phyloP scores from a whole-genome alignment of 2,329 filamentous ascomycete genomes.

The Xylariales sp. region DNA sequence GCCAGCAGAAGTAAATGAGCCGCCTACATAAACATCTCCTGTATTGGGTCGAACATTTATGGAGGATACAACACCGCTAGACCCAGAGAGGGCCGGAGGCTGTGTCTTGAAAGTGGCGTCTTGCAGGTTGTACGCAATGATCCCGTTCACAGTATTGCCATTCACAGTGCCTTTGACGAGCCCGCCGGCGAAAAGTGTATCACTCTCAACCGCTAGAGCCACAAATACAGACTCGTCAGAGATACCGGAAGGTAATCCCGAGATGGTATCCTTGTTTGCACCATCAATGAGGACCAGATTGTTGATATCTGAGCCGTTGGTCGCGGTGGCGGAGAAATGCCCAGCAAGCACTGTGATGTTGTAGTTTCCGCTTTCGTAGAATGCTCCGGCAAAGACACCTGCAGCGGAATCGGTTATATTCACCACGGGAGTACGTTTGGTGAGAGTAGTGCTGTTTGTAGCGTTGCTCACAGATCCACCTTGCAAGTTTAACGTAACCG shows the following conservation, averaged over 20 bases:
- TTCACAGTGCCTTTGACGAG: conserved; percentile 67
- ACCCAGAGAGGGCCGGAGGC: conserved; percentile 70
- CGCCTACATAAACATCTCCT: conserved; percentile 78
- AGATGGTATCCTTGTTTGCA: conserved; percentile 60
- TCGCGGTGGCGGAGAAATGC: conserved; percentile 70
- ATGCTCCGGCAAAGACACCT: conserved; percentile 74
- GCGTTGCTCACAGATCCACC: conserved; percentile 21
- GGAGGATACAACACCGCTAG: conserved; percentile 67
- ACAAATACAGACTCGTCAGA: conserved; percentile 70
- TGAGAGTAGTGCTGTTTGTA: conserved; percentile 25
- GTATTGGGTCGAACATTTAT: conserved; percentile 69
- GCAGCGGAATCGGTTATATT: conserved; percentile 37
- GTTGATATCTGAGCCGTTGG: conserved; percentile 66
- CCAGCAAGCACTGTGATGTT: conserved; percentile 89
- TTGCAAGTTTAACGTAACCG: conserved; percentile 48
- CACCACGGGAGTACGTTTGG: conserved; percentile 41
- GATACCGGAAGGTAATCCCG: conserved; percentile 64
- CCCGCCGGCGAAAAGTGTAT: conserved; percentile 78
- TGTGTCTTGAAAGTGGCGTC: conserved; percentile 63
- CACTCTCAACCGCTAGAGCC: conserved; percentile 62
- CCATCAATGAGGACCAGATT: conserved; percentile 83
- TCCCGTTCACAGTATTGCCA: conserved; percentile 60
- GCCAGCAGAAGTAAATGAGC: conserved; percentile 78
- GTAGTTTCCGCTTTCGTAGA: conserved; percentile 63
- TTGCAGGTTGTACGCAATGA: conserved; percentile 75